These are phyloP conservation scores for Priceomyces castillae DNA, from an alignment of 805 yeast species.

Conservation along the genomic window DNA sequence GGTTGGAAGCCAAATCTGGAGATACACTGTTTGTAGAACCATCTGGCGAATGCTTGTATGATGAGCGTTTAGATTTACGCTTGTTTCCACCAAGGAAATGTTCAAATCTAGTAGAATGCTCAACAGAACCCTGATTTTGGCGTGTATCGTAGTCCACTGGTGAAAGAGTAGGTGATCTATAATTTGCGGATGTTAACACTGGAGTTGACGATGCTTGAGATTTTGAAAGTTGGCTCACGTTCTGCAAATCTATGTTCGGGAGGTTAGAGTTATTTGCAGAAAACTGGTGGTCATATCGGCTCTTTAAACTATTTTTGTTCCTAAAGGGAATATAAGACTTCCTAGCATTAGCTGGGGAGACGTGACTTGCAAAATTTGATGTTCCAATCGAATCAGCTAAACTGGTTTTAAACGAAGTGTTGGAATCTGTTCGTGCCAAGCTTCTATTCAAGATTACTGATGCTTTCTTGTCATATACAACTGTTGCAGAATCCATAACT, in stretches of 20 bases:
- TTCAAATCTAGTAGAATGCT: slow-evolving; percentile 24
- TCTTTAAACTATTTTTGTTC: slow-evolving; percentile 21
- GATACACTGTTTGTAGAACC: slow-evolving; percentile 11
- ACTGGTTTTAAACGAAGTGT: slow-evolving; percentile 72
- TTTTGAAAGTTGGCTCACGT: slow-evolving; percentile 12
- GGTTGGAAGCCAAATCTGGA: slow-evolving; percentile 12
- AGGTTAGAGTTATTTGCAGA: slow-evolving; percentile 19
- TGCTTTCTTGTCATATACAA: slow-evolving; percentile 75
- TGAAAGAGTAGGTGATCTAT: slow-evolving; percentile 5
- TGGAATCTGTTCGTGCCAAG: slow-evolving; percentile 70
- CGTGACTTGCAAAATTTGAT: slow-evolving; percentile 6
- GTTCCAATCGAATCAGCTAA: slow-evolving; percentile 61
- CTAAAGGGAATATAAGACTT: slow-evolving; percentile 44
- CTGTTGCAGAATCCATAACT: slow-evolving; percentile 71
- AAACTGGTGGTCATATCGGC: not conserved
- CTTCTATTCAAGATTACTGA: slow-evolving; percentile 71
- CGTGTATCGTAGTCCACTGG: slow-evolving; percentile 1
- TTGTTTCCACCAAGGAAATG: slow-evolving; percentile 25
- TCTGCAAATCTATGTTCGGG: slow-evolving; percentile 2
- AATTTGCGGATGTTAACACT: slow-evolving; percentile 7
- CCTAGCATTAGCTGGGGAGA: slow-evolving; percentile 16
- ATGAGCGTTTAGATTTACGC: slow-evolving; percentile 18
- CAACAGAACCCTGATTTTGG: slow-evolving; percentile 6
- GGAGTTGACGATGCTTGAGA: slow-evolving; percentile 13
- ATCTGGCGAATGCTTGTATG: slow-evolving; percentile 14